These are phyloP conservation scores for Heteromeles arbutifolia DNA, from an alignment of 306 rosid species.

Conservation along the genomic window DNA sequence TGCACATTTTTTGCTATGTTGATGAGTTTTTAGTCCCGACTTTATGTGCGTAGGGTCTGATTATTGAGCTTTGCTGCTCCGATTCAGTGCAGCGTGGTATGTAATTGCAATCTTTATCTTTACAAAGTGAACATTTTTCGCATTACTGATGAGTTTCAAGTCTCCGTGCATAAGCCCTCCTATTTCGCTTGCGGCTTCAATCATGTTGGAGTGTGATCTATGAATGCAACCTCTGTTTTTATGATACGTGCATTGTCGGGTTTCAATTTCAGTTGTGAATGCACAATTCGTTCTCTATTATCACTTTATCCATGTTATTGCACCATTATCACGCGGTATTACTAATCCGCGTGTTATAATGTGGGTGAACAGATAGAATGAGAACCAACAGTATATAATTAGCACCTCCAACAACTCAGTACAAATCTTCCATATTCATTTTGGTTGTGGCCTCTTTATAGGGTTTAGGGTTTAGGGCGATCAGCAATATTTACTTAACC, in stretches of 20 bases:
- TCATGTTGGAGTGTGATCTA: not conserved
- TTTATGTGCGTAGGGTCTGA: slow-evolving; percentile 14
- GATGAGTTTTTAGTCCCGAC: slow-evolving; percentile 17
- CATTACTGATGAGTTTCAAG: slow-evolving; percentile 11
- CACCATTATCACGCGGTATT: not conserved
- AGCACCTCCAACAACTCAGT: not conserved
- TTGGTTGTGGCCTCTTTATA: too few relatives aligned
- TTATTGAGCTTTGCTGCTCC: slow-evolving; percentile 8
- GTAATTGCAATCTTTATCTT: too few relatives aligned
- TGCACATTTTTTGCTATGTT: slow-evolving; percentile 23
- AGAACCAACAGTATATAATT: not conserved
- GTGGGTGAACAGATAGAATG: not conserved
- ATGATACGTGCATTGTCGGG: not conserved
- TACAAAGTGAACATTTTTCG: slow-evolving; percentile 17
- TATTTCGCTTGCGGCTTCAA: not conserved
- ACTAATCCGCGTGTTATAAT: not conserved
- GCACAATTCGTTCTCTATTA: not conserved
- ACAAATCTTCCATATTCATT: not conserved
- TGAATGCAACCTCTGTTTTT: not conserved
- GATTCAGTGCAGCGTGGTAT: not conserved
- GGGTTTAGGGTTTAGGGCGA: too few relatives aligned
- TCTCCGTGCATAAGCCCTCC: slow-evolving; percentile 13
- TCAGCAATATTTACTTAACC: too few relatives aligned
- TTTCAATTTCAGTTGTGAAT: not conserved
- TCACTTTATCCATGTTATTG: not conserved